A percentile compares a stretch with the other conserved stretches of the same genome.
These are phyloP conservation scores for Penicillium bovifimosum DNA, from an alignment of 495 filamentous ascomycete genomes.

Conservation along the genomic window DNA sequence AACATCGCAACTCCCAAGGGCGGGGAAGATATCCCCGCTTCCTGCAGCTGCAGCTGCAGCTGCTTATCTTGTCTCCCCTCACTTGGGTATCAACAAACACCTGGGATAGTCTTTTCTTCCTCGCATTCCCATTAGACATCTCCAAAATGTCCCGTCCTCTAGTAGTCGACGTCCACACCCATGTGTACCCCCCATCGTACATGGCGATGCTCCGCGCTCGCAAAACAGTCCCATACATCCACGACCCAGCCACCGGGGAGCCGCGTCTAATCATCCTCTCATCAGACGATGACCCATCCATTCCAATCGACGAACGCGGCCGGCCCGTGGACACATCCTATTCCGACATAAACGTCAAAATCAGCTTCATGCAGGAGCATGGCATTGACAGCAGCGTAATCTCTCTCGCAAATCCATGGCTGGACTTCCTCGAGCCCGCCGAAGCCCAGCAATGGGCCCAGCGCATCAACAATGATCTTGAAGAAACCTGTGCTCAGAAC, in stretches of 20 bases:
- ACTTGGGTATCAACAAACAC: background rate
- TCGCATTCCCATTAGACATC: background rate
- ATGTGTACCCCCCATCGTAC: constrained; percentile 85
- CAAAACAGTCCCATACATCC: constrained; percentile 71
- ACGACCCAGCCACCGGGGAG: constrained; percentile 51
- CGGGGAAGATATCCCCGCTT: constrained; percentile 10
- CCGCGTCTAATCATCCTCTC: constrained; percentile 75
- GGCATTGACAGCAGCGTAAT: constrained; percentile 77
- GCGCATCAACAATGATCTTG: constrained; percentile 71
- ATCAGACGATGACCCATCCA: constrained; percentile 53
- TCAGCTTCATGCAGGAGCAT: constrained; percentile 84
- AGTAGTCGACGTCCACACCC: constrained; percentile 88
- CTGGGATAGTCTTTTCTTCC: background rate
- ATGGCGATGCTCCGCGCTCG: constrained; percentile 75
- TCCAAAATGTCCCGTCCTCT: constrained; percentile 27
- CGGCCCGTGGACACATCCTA: constrained; percentile 73
- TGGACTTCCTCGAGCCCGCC: constrained; percentile 69
- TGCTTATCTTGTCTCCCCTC: constrained; percentile 13
- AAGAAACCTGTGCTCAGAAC: constrained; percentile 54
- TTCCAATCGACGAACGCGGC: constrained; percentile 49
- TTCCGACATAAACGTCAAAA: constrained; percentile 64
- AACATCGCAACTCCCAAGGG: background rate
- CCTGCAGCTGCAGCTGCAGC: constrained; percentile 6
- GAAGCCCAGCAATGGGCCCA: constrained; percentile 58
- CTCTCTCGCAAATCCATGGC: constrained; percentile 92